Conservation (phyloP, 768 basidiomycete genomes). For the Glaciozyma martinii region DNA sequence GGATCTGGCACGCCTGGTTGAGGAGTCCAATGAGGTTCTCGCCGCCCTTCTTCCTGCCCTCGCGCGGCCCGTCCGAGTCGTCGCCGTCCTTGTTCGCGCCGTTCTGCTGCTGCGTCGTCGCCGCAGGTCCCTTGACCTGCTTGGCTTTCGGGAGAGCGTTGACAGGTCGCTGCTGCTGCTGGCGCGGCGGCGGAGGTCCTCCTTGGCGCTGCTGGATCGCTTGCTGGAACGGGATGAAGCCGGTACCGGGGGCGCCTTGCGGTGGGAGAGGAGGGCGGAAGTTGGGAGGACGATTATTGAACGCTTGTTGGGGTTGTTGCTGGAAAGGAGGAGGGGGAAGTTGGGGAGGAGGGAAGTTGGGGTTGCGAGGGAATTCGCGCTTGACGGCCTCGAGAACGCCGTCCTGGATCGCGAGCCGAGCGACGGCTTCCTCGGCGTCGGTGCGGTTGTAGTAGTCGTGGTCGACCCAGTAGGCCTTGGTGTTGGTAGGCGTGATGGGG, state of each 20-base stretch:
- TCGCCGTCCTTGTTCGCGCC: not conserved
- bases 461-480: conserved; percentile 2
- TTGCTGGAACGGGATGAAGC: not conserved
- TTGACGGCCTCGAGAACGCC: conserved; percentile 3
- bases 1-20: not conserved
- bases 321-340: not conserved
- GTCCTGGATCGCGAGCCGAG: not conserved
- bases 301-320: not conserved
- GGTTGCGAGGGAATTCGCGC: not conserved
- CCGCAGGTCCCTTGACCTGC: no score
- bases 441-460: not conserved
- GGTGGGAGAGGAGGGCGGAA: not conserved
- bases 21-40: not conserved
- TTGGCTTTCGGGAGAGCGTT: not conserved
- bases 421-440: conserved; percentile 13
- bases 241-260: not conserved
- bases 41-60: not conserved
- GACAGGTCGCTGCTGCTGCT: not conserved
- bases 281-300: not conserved
- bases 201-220: not conserved
- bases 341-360: not conserved
- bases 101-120: no score
- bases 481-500: not conserved
- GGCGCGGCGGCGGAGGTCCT: not conserved
- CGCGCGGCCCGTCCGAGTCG: not conserved